Percentiles rank a stretch among this genome's conserved stretches.
These are phyloP conservation scores for Ogataea degrootiae DNA, from an alignment of 805 yeast genomes.

Conservation along the genomic window DNA sequence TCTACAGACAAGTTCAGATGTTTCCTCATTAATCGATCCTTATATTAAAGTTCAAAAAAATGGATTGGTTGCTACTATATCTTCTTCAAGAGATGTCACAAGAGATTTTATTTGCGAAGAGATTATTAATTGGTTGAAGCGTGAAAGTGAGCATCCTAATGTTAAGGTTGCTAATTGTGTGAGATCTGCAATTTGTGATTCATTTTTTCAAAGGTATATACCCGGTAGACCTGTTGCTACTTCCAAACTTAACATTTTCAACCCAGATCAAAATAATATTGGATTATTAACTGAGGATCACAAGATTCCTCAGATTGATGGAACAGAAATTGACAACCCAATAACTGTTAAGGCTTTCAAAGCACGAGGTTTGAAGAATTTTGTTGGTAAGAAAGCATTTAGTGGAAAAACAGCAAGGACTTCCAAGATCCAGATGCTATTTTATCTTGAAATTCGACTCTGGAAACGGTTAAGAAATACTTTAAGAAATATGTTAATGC, in stretches of 20 bases:
- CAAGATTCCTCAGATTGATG: conserved; percentile 31
- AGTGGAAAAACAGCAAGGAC: conserved; percentile 4
- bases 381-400: conserved; percentile 1
- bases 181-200: conserved; percentile 39
- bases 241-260: conserved; percentile 10
- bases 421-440: conserved; percentile 54
- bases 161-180: conserved; percentile 33
- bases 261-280: conserved; percentile 16
- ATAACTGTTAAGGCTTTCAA: conserved; percentile 21
- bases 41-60: conserved; percentile 19
- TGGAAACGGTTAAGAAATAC: conserved; percentile 46
- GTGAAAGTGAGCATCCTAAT: conserved; percentile 36
- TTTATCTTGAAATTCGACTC: conserved; percentile 56
- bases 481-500: conserved; percentile 46
- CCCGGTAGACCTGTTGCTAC: conserved; percentile 31
- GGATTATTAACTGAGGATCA: conserved; percentile 33
- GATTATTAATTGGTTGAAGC: conserved; percentile 48
- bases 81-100: conserved; percentile 44
- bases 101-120: conserved; percentile 43
- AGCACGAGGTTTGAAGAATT: conserved; percentile 8
- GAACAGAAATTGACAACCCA: conserved; percentile 25
- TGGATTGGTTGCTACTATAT: conserved; percentile 54
- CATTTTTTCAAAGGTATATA: conserved; percentile 34
- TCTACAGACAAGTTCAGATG: conserved; percentile 31
- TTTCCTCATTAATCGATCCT: conserved; percentile 14